Conservation (phyloP, 306 rosid genomes). For the Rosa rugosa region DNA sequence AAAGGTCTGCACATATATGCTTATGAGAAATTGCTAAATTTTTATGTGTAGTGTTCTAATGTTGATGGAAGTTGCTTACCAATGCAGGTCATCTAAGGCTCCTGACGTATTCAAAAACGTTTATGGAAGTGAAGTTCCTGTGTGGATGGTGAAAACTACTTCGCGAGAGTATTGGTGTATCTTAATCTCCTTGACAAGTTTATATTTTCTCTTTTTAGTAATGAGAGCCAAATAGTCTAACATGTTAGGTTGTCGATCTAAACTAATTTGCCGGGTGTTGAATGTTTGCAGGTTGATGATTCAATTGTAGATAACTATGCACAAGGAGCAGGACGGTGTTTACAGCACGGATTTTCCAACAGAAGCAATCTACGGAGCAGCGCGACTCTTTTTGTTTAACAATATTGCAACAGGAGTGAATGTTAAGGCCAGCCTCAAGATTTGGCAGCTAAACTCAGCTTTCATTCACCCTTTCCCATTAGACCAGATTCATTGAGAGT, state of each 20-base stretch:
- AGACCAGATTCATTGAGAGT: slow-evolving; percentile 21
- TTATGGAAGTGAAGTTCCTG: slow-evolving; percentile 63
- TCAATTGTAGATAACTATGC: slow-evolving; percentile 78
- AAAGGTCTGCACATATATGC: slow-evolving; percentile 16
- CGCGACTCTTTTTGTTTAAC: slow-evolving; percentile 69
- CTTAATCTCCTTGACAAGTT: not conserved
- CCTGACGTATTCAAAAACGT: slow-evolving; percentile 48
- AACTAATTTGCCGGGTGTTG: not conserved
- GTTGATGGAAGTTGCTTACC: too few species aligned
- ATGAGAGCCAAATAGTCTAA: not conserved
- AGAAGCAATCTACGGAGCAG: slow-evolving; percentile 74
- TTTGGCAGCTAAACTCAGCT: slow-evolving; percentile 72
- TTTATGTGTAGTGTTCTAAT: too few species aligned
- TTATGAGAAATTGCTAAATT: too few species aligned
- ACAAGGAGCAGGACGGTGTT: slow-evolving; percentile 73
- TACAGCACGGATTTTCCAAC: slow-evolving; percentile 74
- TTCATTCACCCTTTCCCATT: slow-evolving; percentile 68
- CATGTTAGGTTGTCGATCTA: not conserved
- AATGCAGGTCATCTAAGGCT: slow-evolving; percentile 66
- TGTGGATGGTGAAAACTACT: slow-evolving; percentile 60
- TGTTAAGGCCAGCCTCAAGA: slow-evolving; percentile 59
- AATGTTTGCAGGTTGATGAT: slow-evolving; percentile 64
- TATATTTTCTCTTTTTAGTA: not conserved
- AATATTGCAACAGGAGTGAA: slow-evolving; percentile 54
- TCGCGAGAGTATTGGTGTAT: slow-evolving; percentile 45